A percentile compares a stretch with the other conserved stretches of the same genome.
Evolutionary conservation across 805 yeast genomes (phyloP).

Genomic region (Spathaspora girioi): DNA sequence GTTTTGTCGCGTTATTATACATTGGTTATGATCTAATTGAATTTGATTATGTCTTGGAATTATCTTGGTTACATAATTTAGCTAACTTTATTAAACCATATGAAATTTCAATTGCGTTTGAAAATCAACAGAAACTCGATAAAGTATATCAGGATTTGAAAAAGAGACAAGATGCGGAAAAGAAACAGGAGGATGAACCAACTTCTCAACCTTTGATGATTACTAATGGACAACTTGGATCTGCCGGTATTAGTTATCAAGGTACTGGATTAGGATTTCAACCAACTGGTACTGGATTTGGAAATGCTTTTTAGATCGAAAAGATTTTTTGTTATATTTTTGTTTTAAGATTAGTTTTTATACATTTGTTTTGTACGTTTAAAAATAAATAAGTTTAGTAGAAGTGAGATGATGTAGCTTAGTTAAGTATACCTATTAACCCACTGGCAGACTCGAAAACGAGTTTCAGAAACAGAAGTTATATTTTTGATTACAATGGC

Average conservation of each 20-base stretch:
- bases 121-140: slow-evolving; percentile 64
- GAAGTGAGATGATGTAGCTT: background rate
- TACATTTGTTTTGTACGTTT: slow-evolving; percentile 1
- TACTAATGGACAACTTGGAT: slow-evolving; percentile 58
- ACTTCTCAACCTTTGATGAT: slow-evolving; percentile 71
- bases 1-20: slow-evolving; percentile 86
- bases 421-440: no score
- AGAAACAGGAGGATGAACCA: slow-evolving; percentile 41
- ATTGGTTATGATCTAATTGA: slow-evolving; percentile 77
- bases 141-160: slow-evolving; percentile 69
- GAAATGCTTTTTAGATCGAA: slow-evolving; percentile 39
- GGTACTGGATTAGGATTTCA: slow-evolving; percentile 56
- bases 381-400: background rate
- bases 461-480: no score
- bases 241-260: slow-evolving; percentile 14
- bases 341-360: background rate
- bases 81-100: slow-evolving; percentile 88
- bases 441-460: no score
- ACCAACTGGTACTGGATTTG: slow-evolving; percentile 71
- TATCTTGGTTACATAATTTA: slow-evolving; percentile 86
- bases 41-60: slow-evolving; percentile 81
- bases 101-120: slow-evolving; percentile 78
- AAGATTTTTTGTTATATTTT: background rate
- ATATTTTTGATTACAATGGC: no score
- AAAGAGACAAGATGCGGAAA: slow-evolving; percentile 61